Conservation (phyloP, 2,329 filamentous ascomycete species). For the Colletotrichum abscissum region DNA sequence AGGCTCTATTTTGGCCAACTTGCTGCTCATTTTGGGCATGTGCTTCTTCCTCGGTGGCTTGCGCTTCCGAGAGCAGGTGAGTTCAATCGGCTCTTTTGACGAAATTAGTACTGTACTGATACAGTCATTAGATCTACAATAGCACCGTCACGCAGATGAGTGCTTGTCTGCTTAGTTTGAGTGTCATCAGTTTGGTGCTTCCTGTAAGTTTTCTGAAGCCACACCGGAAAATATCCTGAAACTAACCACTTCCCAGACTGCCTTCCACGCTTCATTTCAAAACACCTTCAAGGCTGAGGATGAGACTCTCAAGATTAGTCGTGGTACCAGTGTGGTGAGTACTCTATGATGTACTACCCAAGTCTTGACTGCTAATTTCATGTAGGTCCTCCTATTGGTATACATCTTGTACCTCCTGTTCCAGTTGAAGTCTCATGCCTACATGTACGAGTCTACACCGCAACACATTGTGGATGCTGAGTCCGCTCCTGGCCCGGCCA, state of each 20-base stretch:
- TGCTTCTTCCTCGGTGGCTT: conserved; percentile 88
- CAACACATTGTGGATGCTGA: conserved; percentile 95
- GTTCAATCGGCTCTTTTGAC: conserved; percentile 34
- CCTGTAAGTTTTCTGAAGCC: conserved; percentile 65
- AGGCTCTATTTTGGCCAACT: conserved; percentile 89
- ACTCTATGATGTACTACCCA: not conserved
- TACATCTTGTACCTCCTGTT: conserved; percentile 89
- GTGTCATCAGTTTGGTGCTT: conserved; percentile 87
- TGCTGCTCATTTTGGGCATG: conserved; percentile 92
- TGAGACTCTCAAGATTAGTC: conserved; percentile 84
- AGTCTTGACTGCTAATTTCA: conserved; percentile 11
- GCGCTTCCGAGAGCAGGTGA: conserved; percentile 85
- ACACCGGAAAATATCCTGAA: conserved; percentile 44
- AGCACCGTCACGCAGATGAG: conserved; percentile 97
- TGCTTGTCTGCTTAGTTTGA: conserved; percentile 89
- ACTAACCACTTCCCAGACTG: conserved; percentile 65
- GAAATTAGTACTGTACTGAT: not conserved
- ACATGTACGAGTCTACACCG: conserved; percentile 92
- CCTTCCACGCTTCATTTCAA: conserved; percentile 89
- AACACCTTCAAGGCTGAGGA: conserved; percentile 71
- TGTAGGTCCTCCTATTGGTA: conserved; percentile 80
- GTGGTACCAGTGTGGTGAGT: conserved; percentile 86
- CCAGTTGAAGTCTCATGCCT: conserved; percentile 91
- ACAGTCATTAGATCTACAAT: conserved; percentile 78
- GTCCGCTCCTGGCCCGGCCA: conserved; percentile 84